Evolutionary conservation across 306 rosid species (phyloP).

Genomic region (Sophora flavescens): DNA sequence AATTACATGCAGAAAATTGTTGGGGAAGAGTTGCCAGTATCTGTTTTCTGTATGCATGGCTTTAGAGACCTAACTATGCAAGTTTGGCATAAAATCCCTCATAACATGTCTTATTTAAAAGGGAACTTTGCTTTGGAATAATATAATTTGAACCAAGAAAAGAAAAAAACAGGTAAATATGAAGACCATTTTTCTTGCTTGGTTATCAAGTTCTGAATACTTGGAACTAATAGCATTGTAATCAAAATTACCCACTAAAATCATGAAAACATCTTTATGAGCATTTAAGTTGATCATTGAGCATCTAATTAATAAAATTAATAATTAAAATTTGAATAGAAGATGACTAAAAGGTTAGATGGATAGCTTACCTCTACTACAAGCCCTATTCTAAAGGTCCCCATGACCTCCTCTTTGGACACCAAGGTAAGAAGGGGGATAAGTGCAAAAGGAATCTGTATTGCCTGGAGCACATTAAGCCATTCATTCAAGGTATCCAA

Average conservation of each 20-base stretch:
- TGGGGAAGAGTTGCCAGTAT: background rate
- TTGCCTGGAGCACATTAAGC: slow-evolving; percentile 75
- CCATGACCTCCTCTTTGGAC: slow-evolving; percentile 80
- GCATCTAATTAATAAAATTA: background rate
- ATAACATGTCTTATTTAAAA: background rate
- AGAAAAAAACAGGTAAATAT: background rate
- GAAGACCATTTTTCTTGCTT: background rate
- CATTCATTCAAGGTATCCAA: slow-evolving; percentile 79
- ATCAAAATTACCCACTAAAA: background rate
- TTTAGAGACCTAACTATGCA: background rate
- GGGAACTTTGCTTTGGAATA: background rate
- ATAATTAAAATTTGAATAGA: background rate
- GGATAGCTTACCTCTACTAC: slow-evolving; percentile 58
- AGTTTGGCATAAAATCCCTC: background rate
- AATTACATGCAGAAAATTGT: background rate
- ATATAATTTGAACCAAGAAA: background rate
- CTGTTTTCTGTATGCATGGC: background rate
- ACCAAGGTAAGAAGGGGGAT: slow-evolving; percentile 83
- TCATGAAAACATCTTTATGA: background rate
- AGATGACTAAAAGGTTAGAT: slow-evolving; percentile 7
- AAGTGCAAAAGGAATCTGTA: slow-evolving; percentile 82
- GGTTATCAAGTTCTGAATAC: background rate
- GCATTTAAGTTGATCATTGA: background rate
- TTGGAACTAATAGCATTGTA: background rate
- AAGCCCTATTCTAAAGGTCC: slow-evolving; percentile 71